A percentile compares a stretch with the other conserved stretches of the same genome.
Evolutionary conservation across 164 flowering plant species (phyloP).

Genomic region (Stephania yunnanensis): DNA sequence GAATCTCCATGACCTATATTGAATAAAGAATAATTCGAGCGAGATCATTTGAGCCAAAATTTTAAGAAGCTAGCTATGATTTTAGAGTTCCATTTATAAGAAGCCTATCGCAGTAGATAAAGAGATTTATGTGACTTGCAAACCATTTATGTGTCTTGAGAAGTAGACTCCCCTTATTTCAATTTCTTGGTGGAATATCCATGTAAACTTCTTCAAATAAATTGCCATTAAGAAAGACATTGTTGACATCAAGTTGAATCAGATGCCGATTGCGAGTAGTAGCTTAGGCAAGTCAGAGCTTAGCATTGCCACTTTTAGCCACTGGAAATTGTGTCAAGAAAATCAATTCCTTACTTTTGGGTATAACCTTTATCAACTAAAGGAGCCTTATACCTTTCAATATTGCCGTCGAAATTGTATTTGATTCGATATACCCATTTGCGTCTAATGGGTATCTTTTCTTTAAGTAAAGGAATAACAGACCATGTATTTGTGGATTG

Average conservation of each 20-base stretch:
- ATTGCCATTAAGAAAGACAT: neutral
- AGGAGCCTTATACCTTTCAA: no score
- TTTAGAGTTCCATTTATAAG: neutral
- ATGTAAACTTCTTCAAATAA: slow-evolving; percentile 3
- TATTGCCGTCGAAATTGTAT: no score
- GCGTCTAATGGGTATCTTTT: no score
- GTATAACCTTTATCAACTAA: no score
- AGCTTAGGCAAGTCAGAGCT: neutral
- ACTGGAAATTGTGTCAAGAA: neutral
- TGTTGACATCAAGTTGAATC: neutral
- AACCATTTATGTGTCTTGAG: no score
- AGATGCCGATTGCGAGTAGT: neutral
- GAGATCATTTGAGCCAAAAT: neutral
- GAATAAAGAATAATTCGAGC: slow-evolving; percentile 8
- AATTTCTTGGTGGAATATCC: neutral
- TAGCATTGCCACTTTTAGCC: neutral
- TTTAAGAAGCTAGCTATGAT: neutral
- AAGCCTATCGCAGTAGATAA: slow-evolving; percentile 4
- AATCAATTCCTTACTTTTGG: no score
- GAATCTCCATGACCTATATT: neutral
- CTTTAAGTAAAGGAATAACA: no score
- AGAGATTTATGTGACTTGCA: slow-evolving; percentile 2
- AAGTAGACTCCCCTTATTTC: neutral
- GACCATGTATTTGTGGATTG: no score
- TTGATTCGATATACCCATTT: no score